Base-by-base conservation (phyloP, 805 yeast species). In the Lipomyces starkeyi region DNA sequence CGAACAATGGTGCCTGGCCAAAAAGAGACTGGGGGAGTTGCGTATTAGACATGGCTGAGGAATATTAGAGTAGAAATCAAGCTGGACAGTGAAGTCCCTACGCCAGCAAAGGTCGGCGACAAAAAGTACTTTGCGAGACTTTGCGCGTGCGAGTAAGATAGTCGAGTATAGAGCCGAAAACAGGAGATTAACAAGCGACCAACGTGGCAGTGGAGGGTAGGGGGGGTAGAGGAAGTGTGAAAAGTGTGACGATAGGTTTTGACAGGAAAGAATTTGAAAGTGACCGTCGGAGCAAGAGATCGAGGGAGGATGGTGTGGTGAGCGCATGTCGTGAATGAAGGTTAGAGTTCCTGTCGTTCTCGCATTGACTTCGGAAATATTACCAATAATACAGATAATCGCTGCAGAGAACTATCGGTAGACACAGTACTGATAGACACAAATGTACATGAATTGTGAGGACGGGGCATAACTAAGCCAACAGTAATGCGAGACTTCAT, bases 321-420 rank as follows among this genome's bases (percentile, higher is more conserved):
- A 37, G 43, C 6, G 43, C 43, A 13, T 13, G 43, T 35, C 43
- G 5, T 13, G 1, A 4, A 37, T 37, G 22, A 17, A 43, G 49
- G 22, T 17, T 43, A 43, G 49, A 43, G 22, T 43, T 43, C 22
- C 20, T 7, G 22, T n/a, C 6, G 9, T 7, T 17, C 6, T 43
- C 49, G 49, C 49, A n/a, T n/a, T 43, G 49, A 43, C 49, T 43
- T 43, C 49, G 49, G 49, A 43, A n/a, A 7, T 43, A 43, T 17
- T 43, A 43, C 49, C 20, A 43, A 11, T 8, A 43, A n/a, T 43
- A 0, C 9, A 0, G 13, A 17, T 11, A 37, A 11, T 43, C 22
- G 49, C 49, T 43, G 9, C 7, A n/a, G 8, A 4, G 3, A 43
- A n/a, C 49, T 43, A 43, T 43, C 20, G 22, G 22, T n/a, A 43